A percentile compares a stretch with the other conserved stretches of the same genome.
Evolutionary conservation across 345 rosid genomes (phyloP).

Genomic region (Aquilaria sinensis): DNA sequence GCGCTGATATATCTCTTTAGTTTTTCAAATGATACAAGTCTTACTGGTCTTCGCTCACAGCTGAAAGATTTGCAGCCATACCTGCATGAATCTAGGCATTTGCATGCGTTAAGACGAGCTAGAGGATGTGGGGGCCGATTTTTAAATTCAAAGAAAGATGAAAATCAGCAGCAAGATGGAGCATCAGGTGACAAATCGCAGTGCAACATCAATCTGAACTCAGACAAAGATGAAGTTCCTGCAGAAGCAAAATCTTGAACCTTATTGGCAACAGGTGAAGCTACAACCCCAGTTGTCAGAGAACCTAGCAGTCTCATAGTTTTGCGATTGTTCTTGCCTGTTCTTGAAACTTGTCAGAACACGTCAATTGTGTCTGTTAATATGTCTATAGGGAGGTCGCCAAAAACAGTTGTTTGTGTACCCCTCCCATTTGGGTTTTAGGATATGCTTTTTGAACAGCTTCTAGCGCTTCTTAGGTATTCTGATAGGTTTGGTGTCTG

Average conservation of each 20-base stretch:
- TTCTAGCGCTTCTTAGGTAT: no score
- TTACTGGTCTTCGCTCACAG: not conserved
- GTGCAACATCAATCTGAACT: conserved; percentile 53
- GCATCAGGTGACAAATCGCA: conserved; percentile 52
- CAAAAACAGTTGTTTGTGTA: no score
- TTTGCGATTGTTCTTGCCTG: no score
- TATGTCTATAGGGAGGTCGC: no score
- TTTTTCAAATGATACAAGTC: not conserved
- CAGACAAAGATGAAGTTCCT: conserved; percentile 38
- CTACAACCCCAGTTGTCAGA: not conserved
- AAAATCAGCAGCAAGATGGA: conserved; percentile 38
- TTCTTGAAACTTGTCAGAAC: no score
- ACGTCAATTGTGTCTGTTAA: no score
- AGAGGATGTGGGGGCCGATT: conserved; percentile 96
- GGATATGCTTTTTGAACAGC: no score
- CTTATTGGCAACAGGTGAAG: not conserved
- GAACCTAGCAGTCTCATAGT: not conserved
- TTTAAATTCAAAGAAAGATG: conserved; percentile 72
- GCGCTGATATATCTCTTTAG: not conserved
- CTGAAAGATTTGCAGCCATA: conserved; percentile 60
- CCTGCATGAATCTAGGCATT: conserved; percentile 95
- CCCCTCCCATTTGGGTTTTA: no score
- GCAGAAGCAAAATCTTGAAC: conserved; percentile 40
- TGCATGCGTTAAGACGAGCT: conserved; percentile 87
- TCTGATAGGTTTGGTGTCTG: no score